phyloP scores from a whole-genome alignment of 257 asterid species.

The Solanum arcanum region DNA sequence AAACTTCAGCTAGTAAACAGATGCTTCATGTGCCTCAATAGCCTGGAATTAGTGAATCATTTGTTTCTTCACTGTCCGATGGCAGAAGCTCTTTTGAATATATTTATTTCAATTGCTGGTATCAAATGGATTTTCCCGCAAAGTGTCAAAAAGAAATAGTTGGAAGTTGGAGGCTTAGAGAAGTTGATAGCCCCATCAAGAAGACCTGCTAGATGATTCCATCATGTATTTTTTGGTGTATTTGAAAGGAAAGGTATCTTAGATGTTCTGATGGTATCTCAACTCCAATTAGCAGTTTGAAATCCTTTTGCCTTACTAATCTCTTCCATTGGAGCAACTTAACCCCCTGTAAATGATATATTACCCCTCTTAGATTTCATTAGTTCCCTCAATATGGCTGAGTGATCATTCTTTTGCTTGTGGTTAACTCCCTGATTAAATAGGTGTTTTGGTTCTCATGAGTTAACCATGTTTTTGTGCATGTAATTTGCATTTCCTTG shows the following conservation, averaged over 20 bases:
- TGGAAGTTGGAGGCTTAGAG: not conserved
- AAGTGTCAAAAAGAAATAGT: not conserved
- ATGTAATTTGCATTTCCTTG: not conserved
- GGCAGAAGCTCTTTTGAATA: not conserved
- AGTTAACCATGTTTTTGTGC: not conserved
- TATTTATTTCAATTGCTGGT: not conserved
- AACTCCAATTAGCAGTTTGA: not conserved
- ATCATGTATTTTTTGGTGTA: not conserved
- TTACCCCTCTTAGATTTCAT: not conserved
- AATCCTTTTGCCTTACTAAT: not conserved
- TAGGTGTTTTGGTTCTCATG: not conserved
- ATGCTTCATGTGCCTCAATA: not conserved
- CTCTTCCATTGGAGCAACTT: not conserved
- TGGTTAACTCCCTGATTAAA: not conserved
- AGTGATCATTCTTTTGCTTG: not conserved
- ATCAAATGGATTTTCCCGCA: not conserved
- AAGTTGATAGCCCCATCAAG: not conserved
- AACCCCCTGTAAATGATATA: not conserved
- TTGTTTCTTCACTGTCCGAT: not conserved
- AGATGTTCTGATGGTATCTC: not conserved
- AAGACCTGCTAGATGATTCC: not conserved
- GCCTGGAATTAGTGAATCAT: not conserved
- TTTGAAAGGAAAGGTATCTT: not conserved
- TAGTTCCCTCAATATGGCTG: not conserved
- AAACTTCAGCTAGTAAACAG: not conserved